Base-by-base conservation (phyloP, 176 grass and related monocot genomes). In the Pharus latifolius region DNA sequence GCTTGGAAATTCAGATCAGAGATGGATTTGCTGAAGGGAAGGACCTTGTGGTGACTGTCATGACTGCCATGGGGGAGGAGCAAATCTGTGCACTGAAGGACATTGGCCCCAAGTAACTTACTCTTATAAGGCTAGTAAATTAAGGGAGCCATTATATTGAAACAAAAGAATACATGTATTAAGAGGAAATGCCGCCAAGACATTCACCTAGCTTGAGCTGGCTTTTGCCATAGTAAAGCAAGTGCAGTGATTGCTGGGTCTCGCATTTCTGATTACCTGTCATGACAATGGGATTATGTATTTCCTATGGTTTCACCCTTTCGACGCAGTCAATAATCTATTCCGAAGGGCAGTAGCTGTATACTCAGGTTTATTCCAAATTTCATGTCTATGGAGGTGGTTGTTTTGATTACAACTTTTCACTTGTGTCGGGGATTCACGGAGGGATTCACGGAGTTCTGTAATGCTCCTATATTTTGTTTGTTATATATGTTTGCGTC, bases 31-130 rank as follows among this genome's bases (percentile, higher is more conserved):
- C 28, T 3, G 80, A 79, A 15, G 88, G 88, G 25, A 91, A 87
- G 54, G 88, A 91, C 76, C 45, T 91, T 16, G 84, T 80, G 18
- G 70, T 91, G 63, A 78, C 80, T 2, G 88, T 87, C 52, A 91
- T 91, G 88, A 83, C 88, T 40, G 71, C 88, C 13, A 91, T 91
- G 88, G 88, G 84, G 11, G 88, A 91, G 67, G 88, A 91, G 41
- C 88, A 91, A 76, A 87, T 91, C 67, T 84, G 72, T 11, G 84
- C 76, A 0, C 37, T 91, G 12, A 91, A 91, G 76, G 88, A 91
- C 38, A 31, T 91, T 57, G 88, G 83, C 18, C 83, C 84, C 28
- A 91, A 83, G 71, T 91, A 91, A 77, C 18, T 82, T 34, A 5
- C 62, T 31, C 55, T 20, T 40, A 9, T 15, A 70, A 49, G 49